Evolutionary conservation across 805 yeast genomes (phyloP).

Genomic region (Ogataea methylovora): DNA sequence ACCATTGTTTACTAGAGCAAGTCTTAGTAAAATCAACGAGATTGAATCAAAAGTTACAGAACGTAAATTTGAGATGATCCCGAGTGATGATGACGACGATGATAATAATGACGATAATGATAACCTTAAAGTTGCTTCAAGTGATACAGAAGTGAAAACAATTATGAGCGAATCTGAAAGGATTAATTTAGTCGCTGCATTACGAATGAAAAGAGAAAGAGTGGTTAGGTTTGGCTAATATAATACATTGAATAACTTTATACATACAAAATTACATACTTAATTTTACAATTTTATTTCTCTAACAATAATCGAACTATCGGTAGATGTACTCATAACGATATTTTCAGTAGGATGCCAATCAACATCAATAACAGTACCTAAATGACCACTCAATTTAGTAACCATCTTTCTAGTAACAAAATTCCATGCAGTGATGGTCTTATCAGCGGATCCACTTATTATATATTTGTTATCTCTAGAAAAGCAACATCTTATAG

Average conservation of each 20-base stretch:
- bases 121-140: background rate
- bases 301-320: constrained; percentile 47
- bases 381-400: constrained; percentile 53
- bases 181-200: background rate
- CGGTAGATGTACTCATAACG: constrained; percentile 44
- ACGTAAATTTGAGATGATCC: constrained; percentile 1
- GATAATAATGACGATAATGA: constrained; percentile 7
- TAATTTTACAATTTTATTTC: constrained; percentile 17
- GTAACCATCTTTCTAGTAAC: constrained; percentile 37
- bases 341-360: constrained; percentile 35
- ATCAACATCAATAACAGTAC: constrained; percentile 55
- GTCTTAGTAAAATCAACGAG: constrained; percentile 19
- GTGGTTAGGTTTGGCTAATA: constrained; percentile 1
- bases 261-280: background rate
- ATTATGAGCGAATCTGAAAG: background rate
- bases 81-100: constrained; percentile 3
- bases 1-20: constrained; percentile 28
- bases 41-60: constrained; percentile 10
- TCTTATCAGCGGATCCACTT: constrained; percentile 60
- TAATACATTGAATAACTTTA: background rate
- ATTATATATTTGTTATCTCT: constrained; percentile 25
- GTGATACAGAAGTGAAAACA: background rate
- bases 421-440: constrained; percentile 55
- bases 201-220: background rate
- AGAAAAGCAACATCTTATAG: constrained; percentile 44